Conservation (phyloP, 2,329 filamentous ascomycete genomes). For the Aureobasidium sp. region DNA sequence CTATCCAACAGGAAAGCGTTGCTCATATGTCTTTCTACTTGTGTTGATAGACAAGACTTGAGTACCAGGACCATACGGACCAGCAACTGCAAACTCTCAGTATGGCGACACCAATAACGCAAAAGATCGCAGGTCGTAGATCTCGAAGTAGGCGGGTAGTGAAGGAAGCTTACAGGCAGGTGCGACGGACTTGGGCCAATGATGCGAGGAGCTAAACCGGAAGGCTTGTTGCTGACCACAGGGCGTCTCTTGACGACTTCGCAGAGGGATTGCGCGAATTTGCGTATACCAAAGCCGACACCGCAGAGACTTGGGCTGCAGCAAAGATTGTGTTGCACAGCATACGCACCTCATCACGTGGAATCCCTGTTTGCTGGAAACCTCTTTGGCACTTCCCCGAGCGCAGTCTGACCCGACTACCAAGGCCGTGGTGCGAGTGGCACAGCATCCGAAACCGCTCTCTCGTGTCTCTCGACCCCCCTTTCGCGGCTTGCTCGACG, state of each 20-base stretch:
- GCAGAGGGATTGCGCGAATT: not conserved
- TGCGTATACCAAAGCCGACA: not conserved
- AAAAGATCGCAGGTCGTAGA: not conserved
- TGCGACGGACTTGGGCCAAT: not conserved
- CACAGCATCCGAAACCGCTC: slow-evolving; percentile 8
- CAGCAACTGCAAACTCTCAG: not conserved
- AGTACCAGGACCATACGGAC: not conserved
- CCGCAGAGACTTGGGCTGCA: not conserved
- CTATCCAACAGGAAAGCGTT: not conserved
- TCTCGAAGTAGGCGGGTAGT: not conserved
- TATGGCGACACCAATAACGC: not conserved
- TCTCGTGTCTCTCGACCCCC: not conserved
- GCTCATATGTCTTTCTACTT: not conserved
- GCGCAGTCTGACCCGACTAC: not conserved
- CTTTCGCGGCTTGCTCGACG: not conserved
- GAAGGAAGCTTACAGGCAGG: not conserved
- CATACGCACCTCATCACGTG: slow-evolving; percentile 5
- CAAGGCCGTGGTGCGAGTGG: not conserved
- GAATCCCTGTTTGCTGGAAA: slow-evolving; percentile 4
- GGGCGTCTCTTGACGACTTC: not conserved
- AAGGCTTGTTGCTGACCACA: slow-evolving; percentile 8
- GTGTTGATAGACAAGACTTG: not conserved
- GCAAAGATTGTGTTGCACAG: not conserved
- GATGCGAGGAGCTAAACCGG: not conserved
- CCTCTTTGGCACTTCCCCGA: slow-evolving; percentile 3